Conservation (phyloP, 2,329 filamentous ascomycete species). For the Claviceps sorghi region DNA sequence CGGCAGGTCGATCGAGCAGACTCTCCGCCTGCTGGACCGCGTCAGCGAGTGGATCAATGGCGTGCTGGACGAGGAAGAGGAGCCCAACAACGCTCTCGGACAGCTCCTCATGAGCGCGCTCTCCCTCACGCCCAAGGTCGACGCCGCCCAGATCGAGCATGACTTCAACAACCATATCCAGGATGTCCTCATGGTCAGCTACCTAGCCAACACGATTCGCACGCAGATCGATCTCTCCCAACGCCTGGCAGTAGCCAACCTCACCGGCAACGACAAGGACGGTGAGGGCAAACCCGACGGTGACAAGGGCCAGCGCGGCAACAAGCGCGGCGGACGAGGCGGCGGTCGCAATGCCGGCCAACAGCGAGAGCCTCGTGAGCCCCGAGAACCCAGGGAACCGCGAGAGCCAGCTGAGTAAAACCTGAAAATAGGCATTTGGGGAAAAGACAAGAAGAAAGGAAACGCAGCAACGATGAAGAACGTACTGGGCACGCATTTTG, state of each 20-base stretch:
- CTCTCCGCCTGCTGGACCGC: constrained; percentile 76
- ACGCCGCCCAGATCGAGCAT: constrained; percentile 75
- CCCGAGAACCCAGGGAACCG: constrained; percentile 26
- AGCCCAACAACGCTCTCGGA: constrained; percentile 79
- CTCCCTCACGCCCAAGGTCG: constrained; percentile 87
- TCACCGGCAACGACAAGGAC: constrained; percentile 37
- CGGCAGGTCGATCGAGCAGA: constrained; percentile 73
- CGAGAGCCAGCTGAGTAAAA: constrained; percentile 19
- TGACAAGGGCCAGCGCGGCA: constrained; percentile 32
- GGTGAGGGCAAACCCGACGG: constrained; percentile 32
- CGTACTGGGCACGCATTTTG: not conserved
- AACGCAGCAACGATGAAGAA: constrained; percentile 2
- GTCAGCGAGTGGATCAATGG: constrained; percentile 86
- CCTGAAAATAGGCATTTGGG: not conserved
- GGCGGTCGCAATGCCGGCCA: constrained; percentile 37
- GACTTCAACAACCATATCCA: constrained; percentile 99
- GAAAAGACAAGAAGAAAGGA: not conserved
- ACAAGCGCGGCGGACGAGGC: constrained; percentile 36
- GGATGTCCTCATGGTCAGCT: constrained; percentile 94
- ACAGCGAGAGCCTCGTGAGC: constrained; percentile 34
- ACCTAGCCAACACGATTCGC: constrained; percentile 95
- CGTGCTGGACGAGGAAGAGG: constrained; percentile 83
- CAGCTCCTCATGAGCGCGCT: constrained; percentile 93
- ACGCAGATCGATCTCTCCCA: constrained; percentile 98
- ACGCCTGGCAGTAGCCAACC: constrained; percentile 68